Evolutionary conservation across 495 filamentous ascomycete genomes (phyloP).

Genomic region (Terfezia claveryi): DNA sequence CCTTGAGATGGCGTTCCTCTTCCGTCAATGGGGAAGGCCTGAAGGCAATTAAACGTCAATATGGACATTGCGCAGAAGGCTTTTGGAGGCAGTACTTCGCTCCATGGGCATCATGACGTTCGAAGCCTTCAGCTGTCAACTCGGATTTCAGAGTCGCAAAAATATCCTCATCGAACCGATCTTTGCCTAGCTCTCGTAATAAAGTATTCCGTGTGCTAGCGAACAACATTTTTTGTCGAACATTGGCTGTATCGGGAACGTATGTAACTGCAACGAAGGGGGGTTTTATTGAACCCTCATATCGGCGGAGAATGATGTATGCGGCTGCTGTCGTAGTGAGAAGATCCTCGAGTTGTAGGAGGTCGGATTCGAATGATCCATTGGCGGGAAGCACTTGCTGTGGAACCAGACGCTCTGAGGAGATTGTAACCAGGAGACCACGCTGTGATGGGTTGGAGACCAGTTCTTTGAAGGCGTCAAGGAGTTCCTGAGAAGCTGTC

Average conservation of each 20-base stretch:
- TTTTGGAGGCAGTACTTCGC: slow-evolving; percentile 24
- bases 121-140: slow-evolving; percentile 49
- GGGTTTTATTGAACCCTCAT: slow-evolving; percentile 22
- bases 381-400: slow-evolving; percentile 32
- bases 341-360: slow-evolving; percentile 34
- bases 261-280: slow-evolving; percentile 62
- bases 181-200: slow-evolving; percentile 63
- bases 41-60: background rate
- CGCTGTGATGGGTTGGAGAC: slow-evolving; percentile 40
- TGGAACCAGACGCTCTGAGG: slow-evolving; percentile 50
- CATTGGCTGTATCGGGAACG: slow-evolving; percentile 70
- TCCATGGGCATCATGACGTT: slow-evolving; percentile 47
- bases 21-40: slow-evolving; percentile 53
- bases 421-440: slow-evolving; percentile 63
- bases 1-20: slow-evolving; percentile 60
- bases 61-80: slow-evolving; percentile 17
- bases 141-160: slow-evolving; percentile 59
- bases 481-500: slow-evolving; percentile 67
- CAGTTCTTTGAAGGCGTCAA: slow-evolving; percentile 55
- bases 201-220: slow-evolving; percentile 71
- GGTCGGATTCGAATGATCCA: slow-evolving; percentile 40
- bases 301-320: slow-evolving; percentile 68
- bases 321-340: slow-evolving; percentile 46
- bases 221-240: slow-evolving; percentile 91
- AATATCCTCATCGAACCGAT: slow-evolving; percentile 59